Conservation (phyloP, 2,329 filamentous ascomycete species). For the Trichoderma oligosporum region DNA sequence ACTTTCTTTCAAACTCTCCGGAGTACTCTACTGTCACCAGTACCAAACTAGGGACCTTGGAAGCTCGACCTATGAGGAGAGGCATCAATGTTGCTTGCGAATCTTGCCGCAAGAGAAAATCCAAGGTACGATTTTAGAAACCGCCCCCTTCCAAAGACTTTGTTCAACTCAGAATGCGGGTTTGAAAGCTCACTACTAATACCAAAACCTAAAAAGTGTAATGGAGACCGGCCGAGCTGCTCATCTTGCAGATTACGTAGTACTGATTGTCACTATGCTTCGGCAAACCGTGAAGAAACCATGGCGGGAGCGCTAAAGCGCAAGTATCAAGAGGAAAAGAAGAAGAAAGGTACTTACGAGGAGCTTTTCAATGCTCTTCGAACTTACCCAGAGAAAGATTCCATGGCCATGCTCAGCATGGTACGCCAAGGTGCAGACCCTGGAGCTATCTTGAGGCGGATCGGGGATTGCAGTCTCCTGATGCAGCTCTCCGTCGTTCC, state of each 20-base stretch:
- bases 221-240: conserved; percentile 7
- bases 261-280: conserved; percentile 1
- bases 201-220: conserved; percentile 2
- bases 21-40: not conserved
- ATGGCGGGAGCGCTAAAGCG: conserved; percentile 9
- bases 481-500: conserved; percentile 34
- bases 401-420: not conserved
- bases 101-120: conserved; percentile 12
- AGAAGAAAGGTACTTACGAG: not conserved
- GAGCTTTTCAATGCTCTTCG: conserved; percentile 11
- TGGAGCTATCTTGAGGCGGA: conserved; percentile 30
- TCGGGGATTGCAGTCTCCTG: conserved; percentile 35
- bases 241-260: not conserved
- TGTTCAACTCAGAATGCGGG: not conserved
- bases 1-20: not conserved
- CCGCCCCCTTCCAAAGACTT: not conserved
- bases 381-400: conserved; percentile 1
- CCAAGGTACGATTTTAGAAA: not conserved
- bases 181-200: not conserved
- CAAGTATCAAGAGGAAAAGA: conserved; percentile 10
- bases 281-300: conserved; percentile 6
- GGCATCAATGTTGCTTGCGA: conserved; percentile 10
- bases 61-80: not conserved
- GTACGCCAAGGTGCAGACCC: conserved; percentile 24
- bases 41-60: not conserved